phyloP scores from a whole-genome alignment of 2,329 filamentous ascomycete genomes.

The Lizonia empirigonia region DNA sequence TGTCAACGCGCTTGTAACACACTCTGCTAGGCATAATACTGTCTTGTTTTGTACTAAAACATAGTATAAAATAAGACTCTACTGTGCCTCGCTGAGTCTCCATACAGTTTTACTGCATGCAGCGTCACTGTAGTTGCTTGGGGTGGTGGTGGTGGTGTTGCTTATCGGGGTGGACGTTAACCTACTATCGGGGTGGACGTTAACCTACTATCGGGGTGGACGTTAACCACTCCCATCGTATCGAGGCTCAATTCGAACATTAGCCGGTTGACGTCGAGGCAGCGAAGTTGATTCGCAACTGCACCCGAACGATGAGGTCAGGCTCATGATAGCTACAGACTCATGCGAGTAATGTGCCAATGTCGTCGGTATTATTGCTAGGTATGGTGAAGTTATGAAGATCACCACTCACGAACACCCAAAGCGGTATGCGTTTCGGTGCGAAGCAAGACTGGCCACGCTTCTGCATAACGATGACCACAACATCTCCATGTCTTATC shows the following conservation, averaged over 20 bases:
- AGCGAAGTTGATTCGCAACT: background rate
- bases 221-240: too few relatives aligned
- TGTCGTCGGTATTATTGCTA: background rate
- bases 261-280: constrained; percentile 1
- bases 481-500: background rate
- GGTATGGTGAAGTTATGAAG: background rate
- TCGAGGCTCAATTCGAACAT: constrained; percentile 7
- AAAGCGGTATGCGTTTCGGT: background rate
- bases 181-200: too few relatives aligned
- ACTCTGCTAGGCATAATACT: too few relatives aligned
- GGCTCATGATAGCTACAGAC: background rate
- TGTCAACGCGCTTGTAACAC: too few relatives aligned
- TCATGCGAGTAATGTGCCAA: constrained; percentile 7
- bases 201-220: too few relatives aligned
- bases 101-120: too few relatives aligned
- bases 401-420: constrained; percentile 4
- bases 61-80: too few relatives aligned
- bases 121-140: too few relatives aligned
- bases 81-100: too few relatives aligned
- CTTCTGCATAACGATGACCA: background rate
- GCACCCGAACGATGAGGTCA: background rate
- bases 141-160: too few relatives aligned
- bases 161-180: too few relatives aligned
- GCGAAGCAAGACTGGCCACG: background rate
- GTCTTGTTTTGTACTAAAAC: too few relatives aligned